Conservation (phyloP, 805 yeast species). For the Diddensiella caesifluorescens region DNA sequence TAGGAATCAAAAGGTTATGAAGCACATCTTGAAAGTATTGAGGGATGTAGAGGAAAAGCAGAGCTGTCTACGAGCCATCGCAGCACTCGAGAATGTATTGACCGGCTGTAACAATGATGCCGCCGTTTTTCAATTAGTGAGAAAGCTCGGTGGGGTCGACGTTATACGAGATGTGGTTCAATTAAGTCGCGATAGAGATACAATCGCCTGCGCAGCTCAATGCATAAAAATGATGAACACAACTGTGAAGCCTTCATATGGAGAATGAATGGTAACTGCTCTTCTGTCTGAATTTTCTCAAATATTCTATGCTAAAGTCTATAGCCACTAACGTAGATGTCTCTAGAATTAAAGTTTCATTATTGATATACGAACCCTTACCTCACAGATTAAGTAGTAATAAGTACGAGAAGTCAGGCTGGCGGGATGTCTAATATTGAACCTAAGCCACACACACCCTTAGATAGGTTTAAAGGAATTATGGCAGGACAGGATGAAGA, state of each 20-base stretch:
- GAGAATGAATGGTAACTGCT: too few species aligned
- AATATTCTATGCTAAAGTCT: too few species aligned
- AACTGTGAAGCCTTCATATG: neutral
- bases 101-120: neutral
- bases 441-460: neutral
- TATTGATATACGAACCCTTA: neutral
- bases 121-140: neutral
- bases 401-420: too few species aligned
- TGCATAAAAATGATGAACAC: neutral
- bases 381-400: neutral
- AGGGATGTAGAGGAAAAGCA: conserved; percentile 1
- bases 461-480: neutral
- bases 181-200: conserved; percentile 2
- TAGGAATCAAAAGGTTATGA: conserved; percentile 24
- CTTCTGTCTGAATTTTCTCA: too few species aligned
- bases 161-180: conserved; percentile 1
- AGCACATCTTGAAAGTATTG: conserved; percentile 6
- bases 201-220: neutral
- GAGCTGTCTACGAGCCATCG: conserved; percentile 8
- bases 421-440: too few species aligned
- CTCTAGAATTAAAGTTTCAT: too few species aligned
- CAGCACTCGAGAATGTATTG: conserved; percentile 4
- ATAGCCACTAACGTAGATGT: too few species aligned
- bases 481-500: neutral
- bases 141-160: neutral